phyloP scores from a whole-genome alignment of 2,329 filamentous ascomycete genomes.

The Cladobotryum mycophilum region DNA sequence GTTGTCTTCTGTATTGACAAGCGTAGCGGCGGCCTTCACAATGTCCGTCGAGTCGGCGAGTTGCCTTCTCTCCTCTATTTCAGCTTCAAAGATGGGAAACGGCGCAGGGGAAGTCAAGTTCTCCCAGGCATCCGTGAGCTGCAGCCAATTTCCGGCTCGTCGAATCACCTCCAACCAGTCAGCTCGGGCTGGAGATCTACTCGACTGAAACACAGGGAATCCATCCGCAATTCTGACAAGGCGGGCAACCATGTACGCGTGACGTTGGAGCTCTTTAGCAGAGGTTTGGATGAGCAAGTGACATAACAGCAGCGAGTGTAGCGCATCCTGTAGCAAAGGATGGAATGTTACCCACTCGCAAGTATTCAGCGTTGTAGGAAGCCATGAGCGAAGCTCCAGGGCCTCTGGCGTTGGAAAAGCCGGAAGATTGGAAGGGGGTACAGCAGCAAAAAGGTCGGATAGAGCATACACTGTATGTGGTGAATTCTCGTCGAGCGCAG shows the following conservation, averaged over 20 bases:
- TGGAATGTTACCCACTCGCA: conserved; percentile 58
- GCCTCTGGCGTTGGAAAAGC: conserved; percentile 52
- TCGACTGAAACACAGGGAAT: conserved; percentile 72
- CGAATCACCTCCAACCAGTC: conserved; percentile 77
- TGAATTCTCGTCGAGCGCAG: conserved; percentile 19
- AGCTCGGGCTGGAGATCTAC: conserved; percentile 62
- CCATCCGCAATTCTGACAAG: conserved; percentile 68
- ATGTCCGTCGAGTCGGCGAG: no score
- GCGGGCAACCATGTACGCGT: conserved; percentile 75
- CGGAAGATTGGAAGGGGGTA: conserved; percentile 60
- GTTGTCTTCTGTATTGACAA: conserved; percentile 32
- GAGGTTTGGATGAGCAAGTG: conserved; percentile 78
- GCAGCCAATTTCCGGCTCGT: conserved; percentile 62
- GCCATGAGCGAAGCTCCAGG: conserved; percentile 19
- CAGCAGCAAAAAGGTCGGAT: conserved; percentile 63
- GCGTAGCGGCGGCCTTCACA: conserved; percentile 19
- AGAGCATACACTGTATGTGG: conserved; percentile 38
- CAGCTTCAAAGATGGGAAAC: conserved; percentile 30
- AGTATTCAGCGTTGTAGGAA: conserved; percentile 27
- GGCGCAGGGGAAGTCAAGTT: conserved; percentile 58
- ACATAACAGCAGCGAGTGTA: conserved; percentile 71
- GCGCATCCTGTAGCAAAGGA: conserved; percentile 69
- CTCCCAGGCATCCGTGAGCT: conserved; percentile 62
- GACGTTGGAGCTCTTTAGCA: conserved; percentile 67
- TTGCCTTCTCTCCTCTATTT: no score